These are phyloP conservation scores for Penicillium waksmanii DNA, from an alignment of 495 filamentous ascomycete species.

Conservation along the genomic window DNA sequence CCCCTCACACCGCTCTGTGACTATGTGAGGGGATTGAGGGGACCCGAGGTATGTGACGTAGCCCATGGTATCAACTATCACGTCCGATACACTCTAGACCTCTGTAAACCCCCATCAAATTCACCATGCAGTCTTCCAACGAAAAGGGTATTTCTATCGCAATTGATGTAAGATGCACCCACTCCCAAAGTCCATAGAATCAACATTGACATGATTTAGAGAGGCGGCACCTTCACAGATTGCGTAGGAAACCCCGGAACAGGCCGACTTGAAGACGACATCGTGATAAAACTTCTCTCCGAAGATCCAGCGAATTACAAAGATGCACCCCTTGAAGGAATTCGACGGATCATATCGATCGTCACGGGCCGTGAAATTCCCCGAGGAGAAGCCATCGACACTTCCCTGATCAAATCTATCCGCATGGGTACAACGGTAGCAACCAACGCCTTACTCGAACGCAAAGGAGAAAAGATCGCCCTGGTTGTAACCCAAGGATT, in stretches of 20 bases:
- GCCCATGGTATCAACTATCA: no score
- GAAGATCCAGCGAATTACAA: constrained; percentile 80
- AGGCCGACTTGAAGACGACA: constrained; percentile 34
- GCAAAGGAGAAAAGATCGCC: constrained; percentile 87
- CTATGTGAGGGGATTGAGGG: no score
- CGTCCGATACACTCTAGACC: no score
- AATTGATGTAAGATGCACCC: constrained; percentile 25
- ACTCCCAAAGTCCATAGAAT: not conserved
- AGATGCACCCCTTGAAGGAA: constrained; percentile 84
- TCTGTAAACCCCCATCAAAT: no score
- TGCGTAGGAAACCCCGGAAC: constrained; percentile 32
- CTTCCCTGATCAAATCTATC: constrained; percentile 72
- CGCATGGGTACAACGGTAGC: constrained; percentile 87
- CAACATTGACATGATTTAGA: constrained; percentile 12
- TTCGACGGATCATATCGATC: constrained; percentile 75
- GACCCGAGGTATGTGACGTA: no score
- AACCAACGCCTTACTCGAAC: constrained; percentile 81
- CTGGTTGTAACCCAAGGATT: constrained; percentile 88
- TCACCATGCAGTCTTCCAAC: no score
- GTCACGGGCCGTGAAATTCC: constrained; percentile 73
- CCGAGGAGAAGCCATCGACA: constrained; percentile 78
- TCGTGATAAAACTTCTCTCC: constrained; percentile 81
- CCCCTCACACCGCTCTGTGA: no score
- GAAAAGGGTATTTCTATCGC: constrained; percentile 29
- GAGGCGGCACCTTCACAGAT: constrained; percentile 34